Conservation (phyloP, 495 filamentous ascomycete species). For the Penicillium ochrochloron region DNA sequence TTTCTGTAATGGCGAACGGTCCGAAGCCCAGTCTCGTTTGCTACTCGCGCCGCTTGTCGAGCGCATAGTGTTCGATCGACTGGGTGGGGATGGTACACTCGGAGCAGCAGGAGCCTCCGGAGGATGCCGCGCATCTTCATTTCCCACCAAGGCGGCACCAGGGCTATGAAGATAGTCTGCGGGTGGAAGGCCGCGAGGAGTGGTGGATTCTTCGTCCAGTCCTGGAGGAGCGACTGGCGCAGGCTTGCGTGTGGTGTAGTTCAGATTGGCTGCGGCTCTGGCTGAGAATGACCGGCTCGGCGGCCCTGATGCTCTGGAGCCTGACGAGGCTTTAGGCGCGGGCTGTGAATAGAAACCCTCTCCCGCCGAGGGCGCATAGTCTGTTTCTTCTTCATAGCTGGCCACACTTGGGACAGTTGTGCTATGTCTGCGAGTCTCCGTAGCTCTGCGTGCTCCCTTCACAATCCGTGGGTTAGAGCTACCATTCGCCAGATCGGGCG, state of each 20-base stretch:
- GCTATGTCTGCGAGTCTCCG: slow-evolving; percentile 22
- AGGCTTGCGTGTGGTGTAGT: slow-evolving; percentile 30
- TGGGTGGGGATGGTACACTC: slow-evolving; percentile 23
- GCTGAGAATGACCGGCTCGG: slow-evolving; percentile 26
- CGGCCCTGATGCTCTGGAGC: slow-evolving; percentile 8
- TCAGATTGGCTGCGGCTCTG: slow-evolving; percentile 25
- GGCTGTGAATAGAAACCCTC: slow-evolving; percentile 3
- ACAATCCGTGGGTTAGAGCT: slow-evolving; percentile 12
- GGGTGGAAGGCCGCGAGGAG: slow-evolving; percentile 28
- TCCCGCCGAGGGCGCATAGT: slow-evolving; percentile 12
- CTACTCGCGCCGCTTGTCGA: slow-evolving; percentile 35
- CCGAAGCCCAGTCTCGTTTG: slow-evolving; percentile 63
- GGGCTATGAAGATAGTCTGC: slow-evolving; percentile 13
- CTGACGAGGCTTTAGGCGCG: slow-evolving; percentile 11
- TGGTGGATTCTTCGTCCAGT: slow-evolving; percentile 26
- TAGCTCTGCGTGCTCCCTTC: slow-evolving; percentile 18
- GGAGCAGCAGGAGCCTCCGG: slow-evolving; percentile 7
- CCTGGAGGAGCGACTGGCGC: slow-evolving; percentile 11
- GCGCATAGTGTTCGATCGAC: slow-evolving; percentile 44
- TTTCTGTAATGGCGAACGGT: slow-evolving; percentile 88
- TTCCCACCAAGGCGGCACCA: slow-evolving; percentile 13
- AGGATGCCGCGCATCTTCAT: slow-evolving; percentile 13
- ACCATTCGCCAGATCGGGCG: slow-evolving; percentile 32
- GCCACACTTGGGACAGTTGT: not conserved
- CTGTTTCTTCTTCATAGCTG: slow-evolving; percentile 15